Percentiles rank a stretch among this genome's conserved stretches.
These are phyloP conservation scores for Metschnikowia aberdeeniae DNA, from an alignment of 805 yeast species.

Conservation along the genomic window DNA sequence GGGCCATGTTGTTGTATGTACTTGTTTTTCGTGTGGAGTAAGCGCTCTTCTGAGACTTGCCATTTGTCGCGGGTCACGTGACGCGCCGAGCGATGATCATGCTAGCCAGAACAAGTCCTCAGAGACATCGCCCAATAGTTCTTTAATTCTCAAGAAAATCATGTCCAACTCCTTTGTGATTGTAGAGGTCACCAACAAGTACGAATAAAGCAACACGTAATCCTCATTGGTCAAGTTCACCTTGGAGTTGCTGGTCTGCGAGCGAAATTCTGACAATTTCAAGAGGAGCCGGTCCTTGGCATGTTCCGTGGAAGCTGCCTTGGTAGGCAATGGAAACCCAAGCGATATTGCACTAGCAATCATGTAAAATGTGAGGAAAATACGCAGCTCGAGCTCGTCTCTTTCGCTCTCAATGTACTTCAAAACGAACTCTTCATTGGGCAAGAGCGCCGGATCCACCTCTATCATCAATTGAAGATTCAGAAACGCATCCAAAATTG, in stretches of 20 bases:
- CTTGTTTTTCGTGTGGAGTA: slow-evolving; percentile 3
- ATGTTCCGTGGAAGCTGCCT: slow-evolving; percentile 73
- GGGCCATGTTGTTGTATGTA: background rate
- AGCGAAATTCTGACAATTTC: slow-evolving; percentile 58
- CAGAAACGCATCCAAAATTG: slow-evolving; percentile 70
- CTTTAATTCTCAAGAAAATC: slow-evolving; percentile 51
- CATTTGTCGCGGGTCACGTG: slow-evolving; percentile 7
- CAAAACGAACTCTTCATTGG: slow-evolving; percentile 54
- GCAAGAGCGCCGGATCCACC: slow-evolving; percentile 51
- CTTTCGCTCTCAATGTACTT: slow-evolving; percentile 54
- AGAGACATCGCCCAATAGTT: slow-evolving; percentile 61
- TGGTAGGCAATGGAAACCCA: slow-evolving; percentile 73
- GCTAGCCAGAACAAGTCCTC: slow-evolving; percentile 56
- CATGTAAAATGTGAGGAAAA: slow-evolving; percentile 75
- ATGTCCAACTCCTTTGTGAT: slow-evolving; percentile 61
- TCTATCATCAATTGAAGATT: slow-evolving; percentile 66
- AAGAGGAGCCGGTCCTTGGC: slow-evolving; percentile 66
- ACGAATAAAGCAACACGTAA: slow-evolving; percentile 72
- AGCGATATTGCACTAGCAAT: slow-evolving; percentile 69
- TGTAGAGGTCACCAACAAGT: slow-evolving; percentile 65
- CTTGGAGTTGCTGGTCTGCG: slow-evolving; percentile 17
- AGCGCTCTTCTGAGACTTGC: slow-evolving; percentile 5
- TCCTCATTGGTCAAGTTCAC: slow-evolving; percentile 56
- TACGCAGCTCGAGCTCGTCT: slow-evolving; percentile 64
- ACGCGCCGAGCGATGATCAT: slow-evolving; percentile 1